These are phyloP conservation scores for Aphanoascus verrucosus DNA, from an alignment of 2,329 filamentous ascomycete genomes.

Conservation along the genomic window DNA sequence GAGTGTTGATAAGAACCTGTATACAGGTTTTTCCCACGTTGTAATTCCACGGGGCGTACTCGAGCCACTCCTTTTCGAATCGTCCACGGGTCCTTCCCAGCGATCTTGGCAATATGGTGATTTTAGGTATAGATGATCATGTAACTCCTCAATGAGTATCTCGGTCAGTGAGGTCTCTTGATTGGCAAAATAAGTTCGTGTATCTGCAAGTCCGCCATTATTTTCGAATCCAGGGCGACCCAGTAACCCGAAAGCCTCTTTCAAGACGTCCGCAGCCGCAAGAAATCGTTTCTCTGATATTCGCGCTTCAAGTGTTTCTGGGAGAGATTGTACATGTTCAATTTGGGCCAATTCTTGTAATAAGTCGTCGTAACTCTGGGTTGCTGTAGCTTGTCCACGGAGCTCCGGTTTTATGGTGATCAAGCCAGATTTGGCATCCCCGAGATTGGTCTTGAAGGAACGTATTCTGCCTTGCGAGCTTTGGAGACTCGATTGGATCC, in stretches of 20 bases:
- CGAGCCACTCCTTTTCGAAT: constrained; percentile 24
- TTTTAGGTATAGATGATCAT: constrained; percentile 94
- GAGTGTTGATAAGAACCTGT: constrained; percentile 47
- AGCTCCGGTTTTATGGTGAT: constrained; percentile 81
- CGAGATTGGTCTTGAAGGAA: constrained; percentile 69
- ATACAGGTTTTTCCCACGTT: constrained; percentile 45
- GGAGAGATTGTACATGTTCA: constrained; percentile 78
- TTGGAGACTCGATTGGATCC: constrained; percentile 89
- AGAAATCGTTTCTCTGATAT: constrained; percentile 96
- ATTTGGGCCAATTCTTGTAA: constrained; percentile 72
- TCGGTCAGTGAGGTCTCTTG: constrained; percentile 89
- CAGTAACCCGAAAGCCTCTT: constrained; percentile 73
- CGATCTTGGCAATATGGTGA: constrained; percentile 94
- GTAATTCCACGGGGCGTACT: constrained; percentile 24
- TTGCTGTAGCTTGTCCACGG: constrained; percentile 75
- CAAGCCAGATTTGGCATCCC: constrained; percentile 67
- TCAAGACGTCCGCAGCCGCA: constrained; percentile 81
- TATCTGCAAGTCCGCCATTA: constrained; percentile 76
- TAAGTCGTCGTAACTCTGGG: constrained; percentile 82
- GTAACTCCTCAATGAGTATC: constrained; percentile 91
- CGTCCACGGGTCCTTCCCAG: constrained; percentile 62
- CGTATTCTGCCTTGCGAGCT: constrained; percentile 78
- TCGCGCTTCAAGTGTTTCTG: constrained; percentile 82
- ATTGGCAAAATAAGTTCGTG: constrained; percentile 79
- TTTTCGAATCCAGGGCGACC: constrained; percentile 80